Evolutionary conservation across 2,329 filamentous ascomycete genomes (phyloP), one percentile per base, ranked within the genome.

Genomic region (Aspergillus awamori): DNA sequence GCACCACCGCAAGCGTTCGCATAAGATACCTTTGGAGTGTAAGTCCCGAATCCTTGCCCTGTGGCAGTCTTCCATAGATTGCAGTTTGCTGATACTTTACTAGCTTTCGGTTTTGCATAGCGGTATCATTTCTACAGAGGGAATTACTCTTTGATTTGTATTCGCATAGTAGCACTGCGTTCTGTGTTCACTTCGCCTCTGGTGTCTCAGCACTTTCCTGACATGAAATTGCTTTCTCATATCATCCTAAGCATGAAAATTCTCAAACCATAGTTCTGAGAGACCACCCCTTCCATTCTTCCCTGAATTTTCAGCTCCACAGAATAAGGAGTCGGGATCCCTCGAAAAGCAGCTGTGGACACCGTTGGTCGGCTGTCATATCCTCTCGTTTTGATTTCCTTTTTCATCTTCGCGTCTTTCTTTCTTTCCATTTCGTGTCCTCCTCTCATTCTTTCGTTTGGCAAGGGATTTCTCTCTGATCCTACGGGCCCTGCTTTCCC

Each of bases 191-290:
- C n/a, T 45, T 49, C 57, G 30, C 49, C 47, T 24, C 53, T 24
- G 26, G 11, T 49, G 45, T 38, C 26, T 54, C 10, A 57, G 28
- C 33, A 41, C 4, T 48, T 17, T 26, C 13, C 26, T 49, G 55
- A 30, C 47, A 64, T 65, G 64, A 47, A 48, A 64, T 36, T 47
- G 43, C 52, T 49, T 57, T 33, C 52, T 54, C 39, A 57, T 36
- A 43, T 15, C 47, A 28, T 49, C 43, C 30, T 30, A 62, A 64
- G 52, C 54, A 65, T 65, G 59, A 45, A 45, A 36, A 17, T 47
- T 39, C 53, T 36, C 26, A 10, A 47, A 38, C 30, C 33, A 39
- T 56, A 61, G 22, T n/a, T 11, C 55, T 59, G 22, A 39, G 26
- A 28, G 33, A 26, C 17, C 11, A 47, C 24, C 13, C 28, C 39